phyloP scores from a whole-genome alignment of 2,329 filamentous ascomycete species.

The Tolypocladium inflatum region DNA sequence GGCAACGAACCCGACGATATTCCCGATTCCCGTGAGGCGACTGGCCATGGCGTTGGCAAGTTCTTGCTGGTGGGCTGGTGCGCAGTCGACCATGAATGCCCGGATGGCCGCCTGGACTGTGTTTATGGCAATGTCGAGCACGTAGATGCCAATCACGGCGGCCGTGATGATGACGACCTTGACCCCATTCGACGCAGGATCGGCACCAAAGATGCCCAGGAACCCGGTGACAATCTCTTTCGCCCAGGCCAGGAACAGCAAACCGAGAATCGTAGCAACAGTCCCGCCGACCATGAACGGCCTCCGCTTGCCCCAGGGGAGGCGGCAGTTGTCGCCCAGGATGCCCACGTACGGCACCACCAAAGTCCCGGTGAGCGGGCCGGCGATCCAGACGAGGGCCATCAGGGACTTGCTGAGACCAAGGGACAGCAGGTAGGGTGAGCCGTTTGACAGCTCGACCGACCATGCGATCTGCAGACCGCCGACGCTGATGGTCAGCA shows the following conservation, averaged over 20 bases:
- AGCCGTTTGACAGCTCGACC: constrained; percentile 88
- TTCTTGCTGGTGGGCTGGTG: constrained; percentile 88
- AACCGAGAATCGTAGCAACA: constrained; percentile 54
- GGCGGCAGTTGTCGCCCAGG: constrained; percentile 66
- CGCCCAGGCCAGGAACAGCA: constrained; percentile 66
- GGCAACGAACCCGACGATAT: constrained; percentile 82
- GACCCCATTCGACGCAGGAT: constrained; percentile 53
- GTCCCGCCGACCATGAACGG: constrained; percentile 72
- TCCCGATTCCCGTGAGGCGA: constrained; percentile 75
- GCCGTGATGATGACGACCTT: constrained; percentile 61
- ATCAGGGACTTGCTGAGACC: constrained; percentile 76
- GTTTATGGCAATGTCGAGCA: constrained; percentile 92
- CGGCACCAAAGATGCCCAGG: constrained; percentile 60
- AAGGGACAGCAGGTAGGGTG: constrained; percentile 70
- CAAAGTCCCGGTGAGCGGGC: constrained; percentile 66
- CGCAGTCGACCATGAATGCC: constrained; percentile 89
- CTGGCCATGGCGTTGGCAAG: constrained; percentile 91
- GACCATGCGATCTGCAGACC: constrained; percentile 94
- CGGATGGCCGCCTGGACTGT: constrained; percentile 90
- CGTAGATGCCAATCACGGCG: constrained; percentile 79
- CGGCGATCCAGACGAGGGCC: constrained; percentile 77
- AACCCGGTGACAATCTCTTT: constrained; percentile 61
- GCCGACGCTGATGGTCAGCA: constrained; percentile 79
- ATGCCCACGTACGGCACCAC: constrained; percentile 80
- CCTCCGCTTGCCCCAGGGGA: constrained; percentile 68